These are phyloP conservation scores for Nannochloropsis gaditana DNA, from an alignment of 108 stramenopile genomes.

Conservation along the genomic window DNA sequence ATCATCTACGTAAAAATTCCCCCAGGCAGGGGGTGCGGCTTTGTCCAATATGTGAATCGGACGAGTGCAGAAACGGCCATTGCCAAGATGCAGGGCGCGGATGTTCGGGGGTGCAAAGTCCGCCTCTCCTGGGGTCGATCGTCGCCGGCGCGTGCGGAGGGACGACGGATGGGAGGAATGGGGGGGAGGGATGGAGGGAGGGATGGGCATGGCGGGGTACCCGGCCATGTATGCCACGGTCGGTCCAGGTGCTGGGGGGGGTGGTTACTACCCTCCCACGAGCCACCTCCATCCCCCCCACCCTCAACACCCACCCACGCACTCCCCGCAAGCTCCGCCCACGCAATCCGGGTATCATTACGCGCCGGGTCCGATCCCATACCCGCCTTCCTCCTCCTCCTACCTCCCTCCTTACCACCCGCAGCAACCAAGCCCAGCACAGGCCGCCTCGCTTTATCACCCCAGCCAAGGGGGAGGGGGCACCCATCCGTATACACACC, in stretches of 20 bases:
- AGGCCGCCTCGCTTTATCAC: background rate
- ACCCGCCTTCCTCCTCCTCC: background rate
- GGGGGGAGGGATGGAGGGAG: background rate
- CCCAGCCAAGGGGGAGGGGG: background rate
- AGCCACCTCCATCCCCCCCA: background rate
- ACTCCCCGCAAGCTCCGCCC: background rate
- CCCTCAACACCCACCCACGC: background rate
- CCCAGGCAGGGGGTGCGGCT: slow-evolving; percentile 50
- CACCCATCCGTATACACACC: background rate
- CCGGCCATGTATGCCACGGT: background rate
- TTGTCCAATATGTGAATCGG: slow-evolving; percentile 47
- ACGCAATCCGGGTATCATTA: background rate
- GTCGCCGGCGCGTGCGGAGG: background rate
- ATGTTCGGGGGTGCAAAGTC: slow-evolving; percentile 43
- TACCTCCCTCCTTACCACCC: slow-evolving; percentile 9
- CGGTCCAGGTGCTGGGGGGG: background rate
- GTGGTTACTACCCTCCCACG: background rate
- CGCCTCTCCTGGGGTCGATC: slow-evolving; percentile 49
- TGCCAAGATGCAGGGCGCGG: slow-evolving; percentile 48
- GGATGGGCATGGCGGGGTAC: background rate
- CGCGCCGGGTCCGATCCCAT: background rate
- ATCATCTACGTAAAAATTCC: slow-evolving; percentile 49
- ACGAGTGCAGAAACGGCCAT: slow-evolving; percentile 49
- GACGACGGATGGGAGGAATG: background rate
- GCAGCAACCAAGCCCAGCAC: background rate